A percentile compares a stretch with the other conserved stretches of the same genome.
Evolutionary conservation across 2,329 filamentous ascomycete genomes (phyloP).

Genomic region (Podosphaera fusca): DNA sequence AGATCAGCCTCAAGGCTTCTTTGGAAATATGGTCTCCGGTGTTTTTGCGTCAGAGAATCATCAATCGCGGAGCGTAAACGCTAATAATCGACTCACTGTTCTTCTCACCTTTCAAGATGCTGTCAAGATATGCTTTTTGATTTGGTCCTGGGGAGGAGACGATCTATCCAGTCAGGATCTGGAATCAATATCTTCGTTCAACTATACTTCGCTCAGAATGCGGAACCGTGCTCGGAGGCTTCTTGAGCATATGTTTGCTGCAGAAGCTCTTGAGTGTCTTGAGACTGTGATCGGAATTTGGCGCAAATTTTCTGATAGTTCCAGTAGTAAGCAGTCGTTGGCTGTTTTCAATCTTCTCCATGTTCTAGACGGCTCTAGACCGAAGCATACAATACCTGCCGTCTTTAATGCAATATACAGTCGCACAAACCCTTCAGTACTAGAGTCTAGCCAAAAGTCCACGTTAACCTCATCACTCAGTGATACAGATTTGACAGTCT

Average conservation of each 20-base stretch:
- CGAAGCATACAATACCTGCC: conserved; percentile 76
- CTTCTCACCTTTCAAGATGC: conserved; percentile 93
- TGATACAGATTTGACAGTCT: conserved; percentile 66
- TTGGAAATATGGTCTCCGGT: conserved; percentile 82
- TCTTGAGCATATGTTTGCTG: conserved; percentile 77
- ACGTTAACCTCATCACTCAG: conserved; percentile 68
- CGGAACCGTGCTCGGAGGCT: conserved; percentile 71
- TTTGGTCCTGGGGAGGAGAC: conserved; percentile 80
- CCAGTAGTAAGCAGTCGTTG: conserved; percentile 26
- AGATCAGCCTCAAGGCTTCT: conserved; percentile 67
- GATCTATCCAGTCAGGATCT: conserved; percentile 36
- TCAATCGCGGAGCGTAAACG: conserved; percentile 60
- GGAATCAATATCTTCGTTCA: conserved; percentile 58
- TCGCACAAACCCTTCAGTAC: conserved; percentile 59
- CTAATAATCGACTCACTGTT: conserved; percentile 82
- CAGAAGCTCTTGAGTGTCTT: conserved; percentile 78
- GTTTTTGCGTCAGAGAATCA: conserved; percentile 62
- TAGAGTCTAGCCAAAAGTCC: conserved; percentile 63
- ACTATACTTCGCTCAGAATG: conserved; percentile 75
- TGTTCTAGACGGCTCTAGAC: conserved; percentile 72
- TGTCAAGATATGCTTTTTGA: conserved; percentile 71
- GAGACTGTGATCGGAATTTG: conserved; percentile 79
- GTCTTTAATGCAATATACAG: conserved; percentile 94
- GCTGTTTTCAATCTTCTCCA: conserved; percentile 72
- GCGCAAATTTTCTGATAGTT: conserved; percentile 29